A percentile compares a stretch with the other conserved stretches of the same genome.
Conservation (phyloP, 768 basidiomycete species). For the Mycena pura region DNA sequence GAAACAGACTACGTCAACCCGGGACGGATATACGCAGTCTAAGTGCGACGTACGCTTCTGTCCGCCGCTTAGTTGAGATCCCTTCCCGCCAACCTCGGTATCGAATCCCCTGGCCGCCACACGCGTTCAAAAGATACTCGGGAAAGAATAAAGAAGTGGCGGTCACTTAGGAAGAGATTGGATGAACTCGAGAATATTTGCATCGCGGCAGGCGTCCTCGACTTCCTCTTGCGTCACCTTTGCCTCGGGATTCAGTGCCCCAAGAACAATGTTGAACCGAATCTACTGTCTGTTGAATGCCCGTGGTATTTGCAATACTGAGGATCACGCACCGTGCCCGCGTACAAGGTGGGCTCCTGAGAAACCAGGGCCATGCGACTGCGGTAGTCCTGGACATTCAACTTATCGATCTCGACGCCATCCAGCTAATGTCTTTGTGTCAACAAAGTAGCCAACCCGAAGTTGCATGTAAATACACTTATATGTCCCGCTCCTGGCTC, state of each 20-base stretch:
- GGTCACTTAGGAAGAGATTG: slow-evolving; percentile 75
- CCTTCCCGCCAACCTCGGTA: slow-evolving; percentile 90
- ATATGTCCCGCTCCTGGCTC: slow-evolving; percentile 75
- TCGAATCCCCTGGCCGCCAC: slow-evolving; percentile 73
- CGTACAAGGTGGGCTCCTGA: slow-evolving; percentile 89
- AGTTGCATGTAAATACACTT: slow-evolving; percentile 44
- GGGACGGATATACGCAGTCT: background rate
- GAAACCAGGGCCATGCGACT: slow-evolving; percentile 89
- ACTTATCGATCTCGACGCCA: slow-evolving; percentile 71
- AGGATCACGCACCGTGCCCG: slow-evolving; percentile 65
- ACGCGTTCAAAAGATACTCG: background rate
- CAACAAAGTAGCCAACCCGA: background rate
- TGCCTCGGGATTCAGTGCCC: slow-evolving; percentile 74
- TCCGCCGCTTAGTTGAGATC: slow-evolving; percentile 87
- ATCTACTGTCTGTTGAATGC: background rate
- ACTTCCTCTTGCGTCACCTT: slow-evolving; percentile 89
- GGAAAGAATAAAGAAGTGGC: slow-evolving; percentile 29
- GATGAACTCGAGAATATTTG: slow-evolving; percentile 93
- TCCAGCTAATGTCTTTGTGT: slow-evolving; percentile 58
- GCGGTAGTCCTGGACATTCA: slow-evolving; percentile 87
- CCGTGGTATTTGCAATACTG: background rate
- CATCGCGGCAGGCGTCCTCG: slow-evolving; percentile 84
- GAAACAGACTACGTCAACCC: slow-evolving; percentile 6
- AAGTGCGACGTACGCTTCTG: slow-evolving; percentile 69
- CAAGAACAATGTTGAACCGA: slow-evolving; percentile 90